Conservation (phyloP, 2,329 filamentous ascomycete genomes). For the Paraconiothyrium brasiliense region DNA sequence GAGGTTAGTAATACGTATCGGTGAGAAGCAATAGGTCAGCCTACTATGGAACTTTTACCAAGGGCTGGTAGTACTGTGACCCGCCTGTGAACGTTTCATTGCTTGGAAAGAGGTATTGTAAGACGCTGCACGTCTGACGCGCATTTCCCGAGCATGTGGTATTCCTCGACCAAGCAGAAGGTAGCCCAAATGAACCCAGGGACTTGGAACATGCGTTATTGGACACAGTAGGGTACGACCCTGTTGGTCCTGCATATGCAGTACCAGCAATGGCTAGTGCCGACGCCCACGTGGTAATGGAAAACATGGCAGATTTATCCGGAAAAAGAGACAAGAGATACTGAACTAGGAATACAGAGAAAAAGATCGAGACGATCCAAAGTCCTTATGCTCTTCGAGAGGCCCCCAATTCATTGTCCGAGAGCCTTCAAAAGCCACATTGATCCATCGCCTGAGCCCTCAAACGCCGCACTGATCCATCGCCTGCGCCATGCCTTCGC, state of each 20-base stretch:
- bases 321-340: neutral
- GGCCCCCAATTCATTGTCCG: neutral
- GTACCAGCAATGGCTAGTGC: neutral
- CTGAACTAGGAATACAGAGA: neutral
- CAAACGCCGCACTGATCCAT: neutral
- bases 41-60: neutral
- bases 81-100: neutral
- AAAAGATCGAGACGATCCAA: neutral
- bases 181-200: neutral
- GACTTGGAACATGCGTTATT: neutral
- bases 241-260: neutral
- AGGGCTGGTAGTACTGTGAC: neutral
- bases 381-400: neutral
- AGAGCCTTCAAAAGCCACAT: neutral
- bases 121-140: neutral
- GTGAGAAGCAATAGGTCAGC: neutral
- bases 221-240: neutral
- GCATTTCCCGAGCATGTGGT: neutral
- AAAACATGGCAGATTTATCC: neutral
- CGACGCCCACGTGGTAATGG: neutral
- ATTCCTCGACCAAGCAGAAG: neutral
- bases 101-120: neutral
- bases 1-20: neutral
- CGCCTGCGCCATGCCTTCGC: neutral
- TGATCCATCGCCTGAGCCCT: neutral